phyloP scores from a whole-genome alignment of 768 basidiomycete species.

The Mycena leptocephala region DNA sequence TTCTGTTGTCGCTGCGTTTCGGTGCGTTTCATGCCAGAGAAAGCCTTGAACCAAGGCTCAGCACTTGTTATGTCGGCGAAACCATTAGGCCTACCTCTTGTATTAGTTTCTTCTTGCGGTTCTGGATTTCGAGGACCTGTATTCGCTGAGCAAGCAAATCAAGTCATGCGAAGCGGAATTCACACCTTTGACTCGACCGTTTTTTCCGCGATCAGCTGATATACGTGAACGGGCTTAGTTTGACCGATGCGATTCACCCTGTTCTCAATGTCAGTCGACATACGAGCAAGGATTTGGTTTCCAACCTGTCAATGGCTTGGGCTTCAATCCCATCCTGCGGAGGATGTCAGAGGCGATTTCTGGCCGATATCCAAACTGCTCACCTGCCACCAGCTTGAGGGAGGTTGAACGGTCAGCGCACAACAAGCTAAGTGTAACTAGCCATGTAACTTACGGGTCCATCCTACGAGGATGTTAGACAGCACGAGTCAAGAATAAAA shows the following conservation, averaged over 20 bases:
- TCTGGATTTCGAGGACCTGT: conserved; percentile 87
- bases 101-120: conserved; percentile 85
- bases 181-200: conserved; percentile 88
- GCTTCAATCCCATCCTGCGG: conserved; percentile 85
- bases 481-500: background rate
- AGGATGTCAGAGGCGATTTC: conserved; percentile 25
- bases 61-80: background rate
- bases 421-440: background rate
- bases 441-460: conserved; percentile 79
- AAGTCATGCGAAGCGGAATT: conserved; percentile 4
- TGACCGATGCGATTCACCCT: conserved; percentile 90
- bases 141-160: background rate
- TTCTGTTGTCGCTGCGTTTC: conserved; percentile 85
- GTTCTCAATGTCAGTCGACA: conserved; percentile 44
- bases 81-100: conserved; percentile 67
- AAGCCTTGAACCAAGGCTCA: conserved; percentile 69
- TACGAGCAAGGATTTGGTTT: background rate
- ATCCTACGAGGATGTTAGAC: conserved; percentile 63
- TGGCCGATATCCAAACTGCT: conserved; percentile 21
- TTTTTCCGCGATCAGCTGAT: conserved; percentile 91
- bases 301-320: conserved; percentile 73
- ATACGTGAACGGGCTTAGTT: conserved; percentile 87
- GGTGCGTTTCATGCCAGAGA: conserved; percentile 84
- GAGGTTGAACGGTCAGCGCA: background rate
- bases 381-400: conserved; percentile 87